A percentile compares a stretch with the other conserved stretches of the same genome.
Evolutionary conservation across 768 basidiomycete species (phyloP).

Genomic region (Cystoderma amianthinum): DNA sequence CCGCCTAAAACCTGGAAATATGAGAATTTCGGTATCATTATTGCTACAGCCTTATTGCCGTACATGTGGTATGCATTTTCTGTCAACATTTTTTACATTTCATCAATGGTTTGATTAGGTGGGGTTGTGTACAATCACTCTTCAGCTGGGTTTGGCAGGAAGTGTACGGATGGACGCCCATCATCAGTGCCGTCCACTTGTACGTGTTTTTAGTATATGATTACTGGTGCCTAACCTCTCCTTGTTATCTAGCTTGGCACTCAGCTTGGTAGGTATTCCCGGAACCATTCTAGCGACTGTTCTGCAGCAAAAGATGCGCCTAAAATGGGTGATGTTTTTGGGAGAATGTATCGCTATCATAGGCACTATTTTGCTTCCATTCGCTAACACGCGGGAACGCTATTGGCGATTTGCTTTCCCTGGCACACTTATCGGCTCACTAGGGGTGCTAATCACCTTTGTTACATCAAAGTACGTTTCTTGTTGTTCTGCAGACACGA

Average conservation of each 20-base stretch:
- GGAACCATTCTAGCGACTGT: slow-evolving; percentile 25
- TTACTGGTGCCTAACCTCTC: not conserved
- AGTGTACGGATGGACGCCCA: slow-evolving; percentile 23
- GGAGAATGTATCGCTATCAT: slow-evolving; percentile 26
- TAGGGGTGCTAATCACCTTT: slow-evolving; percentile 31
- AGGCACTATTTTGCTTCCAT: slow-evolving; percentile 28
- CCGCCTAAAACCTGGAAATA: slow-evolving; percentile 27
- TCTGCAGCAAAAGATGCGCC: slow-evolving; percentile 17
- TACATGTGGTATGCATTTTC: slow-evolving; percentile 32
- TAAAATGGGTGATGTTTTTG: slow-evolving; percentile 36
- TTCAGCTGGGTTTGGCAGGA: slow-evolving; percentile 29
- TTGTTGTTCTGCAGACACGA: slow-evolving; percentile 31
- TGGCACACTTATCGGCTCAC: slow-evolving; percentile 35
- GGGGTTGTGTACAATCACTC: slow-evolving; percentile 23
- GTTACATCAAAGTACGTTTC: not conserved
- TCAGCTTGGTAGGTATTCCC: slow-evolving; percentile 26
- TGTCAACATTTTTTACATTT: slow-evolving; percentile 23
- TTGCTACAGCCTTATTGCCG: slow-evolving; percentile 25
- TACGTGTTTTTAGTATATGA: slow-evolving; percentile 6
- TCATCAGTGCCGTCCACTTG: slow-evolving; percentile 32
- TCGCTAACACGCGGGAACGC: slow-evolving; percentile 24
- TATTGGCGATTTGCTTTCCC: slow-evolving; percentile 42
- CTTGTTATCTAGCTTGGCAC: slow-evolving; percentile 22
- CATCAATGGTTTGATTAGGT: slow-evolving; percentile 27
- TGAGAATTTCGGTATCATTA: slow-evolving; percentile 28